Evolutionary conservation across 176 grass and related monocot genomes (phyloP), one percentile per base, ranked within the genome.

Genomic region (Eleusine indica): DNA sequence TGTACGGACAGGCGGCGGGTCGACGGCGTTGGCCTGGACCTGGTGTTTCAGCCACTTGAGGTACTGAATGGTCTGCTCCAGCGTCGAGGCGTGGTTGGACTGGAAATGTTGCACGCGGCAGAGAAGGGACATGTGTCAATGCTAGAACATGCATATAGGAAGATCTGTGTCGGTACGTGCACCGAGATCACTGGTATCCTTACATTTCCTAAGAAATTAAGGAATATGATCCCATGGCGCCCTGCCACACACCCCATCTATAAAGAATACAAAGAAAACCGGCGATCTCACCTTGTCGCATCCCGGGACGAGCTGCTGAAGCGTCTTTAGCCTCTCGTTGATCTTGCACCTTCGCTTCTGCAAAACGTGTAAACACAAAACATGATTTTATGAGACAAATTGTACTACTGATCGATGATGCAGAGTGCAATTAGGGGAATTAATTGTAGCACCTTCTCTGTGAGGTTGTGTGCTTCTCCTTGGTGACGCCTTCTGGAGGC

Each of bases 341-440:
- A 85, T 78, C 75, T 63, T 85, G 41, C 54, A 61, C 66, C 83
- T 46, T 62, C 83, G 83, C 58, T 66, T 78, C 74, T 85, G 74
- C 51, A 65, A 58, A 58, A 29, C 29, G 12, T 42, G 12, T 42
- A 18, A 19, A 17, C 18, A 9, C 13, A 19, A 62, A 13, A 19
- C 3, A 2, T 5, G 21, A n/a, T 58, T 4, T 21, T 4, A 58
- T n/a, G 54, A 58, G 17, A 18, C 17, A 17, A n/a, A 58, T n/a
- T 8, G 54, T 19, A 61, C n/a, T 35, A 35, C 52, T 19, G 52
- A 38, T 3, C 25, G 7, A 49, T 2, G 8, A 37, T 43, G 7
- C 3, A 39, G 18, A 2, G 19, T 68, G 37, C 18, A 19, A 19
- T 40, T 19, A 10, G 66, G 6, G 25, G 25, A 25, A 25, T 21